Conservation (phyloP, 2,329 filamentous ascomycete genomes). For the Phoma herbarum region DNA sequence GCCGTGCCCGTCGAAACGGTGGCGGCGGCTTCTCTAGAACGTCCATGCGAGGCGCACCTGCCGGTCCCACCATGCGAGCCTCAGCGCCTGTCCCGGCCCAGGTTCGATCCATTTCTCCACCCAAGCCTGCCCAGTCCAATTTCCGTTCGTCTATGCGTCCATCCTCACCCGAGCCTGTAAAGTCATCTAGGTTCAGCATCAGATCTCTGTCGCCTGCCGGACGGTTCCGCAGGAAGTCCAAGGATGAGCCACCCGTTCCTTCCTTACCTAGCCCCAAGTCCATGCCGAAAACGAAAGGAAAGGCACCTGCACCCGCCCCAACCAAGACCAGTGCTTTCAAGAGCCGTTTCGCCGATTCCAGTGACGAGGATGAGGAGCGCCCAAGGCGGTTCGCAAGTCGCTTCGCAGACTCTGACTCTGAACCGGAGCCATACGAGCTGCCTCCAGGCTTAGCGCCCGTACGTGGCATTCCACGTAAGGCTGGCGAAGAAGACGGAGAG, state of each 20-base stretch:
- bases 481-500: conserved; percentile 65
- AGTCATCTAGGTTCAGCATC: conserved; percentile 69
- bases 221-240: conserved; percentile 56
- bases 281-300: conserved; percentile 34
- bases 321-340: conserved; percentile 37
- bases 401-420: conserved; percentile 61
- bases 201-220: conserved; percentile 74
- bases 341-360: conserved; percentile 74
- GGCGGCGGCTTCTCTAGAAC: conserved; percentile 68
- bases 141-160: conserved; percentile 47
- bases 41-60: conserved; percentile 69
- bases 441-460: conserved; percentile 61
- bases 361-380: conserved; percentile 61
- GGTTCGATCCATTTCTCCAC: conserved; percentile 55
- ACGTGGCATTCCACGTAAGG: conserved; percentile 66
- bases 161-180: conserved; percentile 45
- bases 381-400: conserved; percentile 55
- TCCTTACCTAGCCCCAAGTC: conserved; percentile 4
- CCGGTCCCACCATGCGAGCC: conserved; percentile 45
- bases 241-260: conserved; percentile 18
- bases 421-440: conserved; percentile 61
- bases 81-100: conserved; percentile 24
- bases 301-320: conserved; percentile 25
- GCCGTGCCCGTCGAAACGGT: conserved; percentile 53
- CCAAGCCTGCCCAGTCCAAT: conserved; percentile 35